phyloP scores from a whole-genome alignment of 768 basidiomycete species.

The Jaapia argillacea region DNA sequence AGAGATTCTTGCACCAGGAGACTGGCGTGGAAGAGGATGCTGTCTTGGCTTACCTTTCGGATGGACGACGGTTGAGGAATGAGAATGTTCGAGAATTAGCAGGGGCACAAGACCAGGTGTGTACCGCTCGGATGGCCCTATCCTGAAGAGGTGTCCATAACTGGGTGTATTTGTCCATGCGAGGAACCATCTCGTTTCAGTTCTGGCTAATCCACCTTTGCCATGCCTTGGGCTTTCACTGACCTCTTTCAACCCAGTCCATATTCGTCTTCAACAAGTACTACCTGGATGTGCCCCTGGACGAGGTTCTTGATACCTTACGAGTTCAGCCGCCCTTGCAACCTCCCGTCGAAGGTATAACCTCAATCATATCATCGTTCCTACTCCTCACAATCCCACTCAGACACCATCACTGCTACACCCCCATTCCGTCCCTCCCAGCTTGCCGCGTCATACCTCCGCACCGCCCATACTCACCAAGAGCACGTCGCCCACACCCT shows the following conservation, averaged over 20 bases:
- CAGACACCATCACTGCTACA: constrained; percentile 54
- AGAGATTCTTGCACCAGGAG: constrained; percentile 60
- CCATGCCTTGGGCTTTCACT: too few relatives aligned
- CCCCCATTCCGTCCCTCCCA: constrained; percentile 65
- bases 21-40: constrained; percentile 62
- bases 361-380: neutral
- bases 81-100: constrained; percentile 71
- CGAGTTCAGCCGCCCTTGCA: constrained; percentile 50
- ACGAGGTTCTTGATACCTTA: constrained; percentile 58
- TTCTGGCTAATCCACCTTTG: neutral
- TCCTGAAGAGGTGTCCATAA: too few relatives aligned
- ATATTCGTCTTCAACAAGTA: constrained; percentile 82
- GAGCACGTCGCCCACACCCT: constrained; percentile 46
- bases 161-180: too few relatives aligned
- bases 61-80: constrained; percentile 62
- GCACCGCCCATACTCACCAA: constrained; percentile 52
- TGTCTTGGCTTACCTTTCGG: constrained; percentile 69
- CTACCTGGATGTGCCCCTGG: constrained; percentile 61
- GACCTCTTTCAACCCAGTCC: too few relatives aligned
- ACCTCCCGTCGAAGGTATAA: constrained; percentile 61
- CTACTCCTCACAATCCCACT: constrained; percentile 1
- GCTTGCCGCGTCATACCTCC: constrained; percentile 56
- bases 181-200: neutral
- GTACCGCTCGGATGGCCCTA: too few relatives aligned
- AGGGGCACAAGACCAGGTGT: constrained; percentile 65